Evolutionary conservation across 306 rosid genomes (phyloP).

Genomic region (Malus orientalis): DNA sequence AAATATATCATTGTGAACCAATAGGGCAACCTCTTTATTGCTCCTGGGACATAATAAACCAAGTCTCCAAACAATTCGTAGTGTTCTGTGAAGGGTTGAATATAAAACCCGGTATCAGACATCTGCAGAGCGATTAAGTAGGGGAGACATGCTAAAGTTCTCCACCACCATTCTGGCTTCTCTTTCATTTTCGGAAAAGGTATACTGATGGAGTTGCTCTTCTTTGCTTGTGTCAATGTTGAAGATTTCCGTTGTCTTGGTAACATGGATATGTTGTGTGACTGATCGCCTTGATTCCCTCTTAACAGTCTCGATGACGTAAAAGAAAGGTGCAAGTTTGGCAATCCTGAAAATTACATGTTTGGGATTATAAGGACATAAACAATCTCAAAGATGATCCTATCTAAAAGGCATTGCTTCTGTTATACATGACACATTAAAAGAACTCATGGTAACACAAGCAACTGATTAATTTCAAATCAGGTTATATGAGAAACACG

Average conservation of each 20-base stretch:
- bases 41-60: constrained; percentile 68
- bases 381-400: constrained; percentile 1
- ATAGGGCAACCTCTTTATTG: constrained; percentile 45
- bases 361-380: background rate
- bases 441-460: background rate
- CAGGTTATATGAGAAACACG: background rate
- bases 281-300: constrained; percentile 22
- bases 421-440: background rate
- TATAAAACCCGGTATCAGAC: constrained; percentile 59
- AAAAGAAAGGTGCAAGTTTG: constrained; percentile 21
- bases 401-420: background rate
- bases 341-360: constrained; percentile 31
- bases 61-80: constrained; percentile 34
- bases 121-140: constrained; percentile 59
- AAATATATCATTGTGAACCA: constrained; percentile 71
- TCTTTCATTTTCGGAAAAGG: constrained; percentile 43
- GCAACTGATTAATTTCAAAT: background rate
- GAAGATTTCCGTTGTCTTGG: constrained; percentile 18
- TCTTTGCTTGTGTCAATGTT: constrained; percentile 37
- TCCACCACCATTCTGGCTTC: constrained; percentile 96
- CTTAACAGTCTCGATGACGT: constrained; percentile 24
- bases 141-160: constrained; percentile 71
- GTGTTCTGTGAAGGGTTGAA: constrained; percentile 51
- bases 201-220: constrained; percentile 37
- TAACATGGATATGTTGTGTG: constrained; percentile 12